Evolutionary conservation across 2,329 filamentous ascomycete species (phyloP).

Genomic region (Geosmithia putterillii): DNA sequence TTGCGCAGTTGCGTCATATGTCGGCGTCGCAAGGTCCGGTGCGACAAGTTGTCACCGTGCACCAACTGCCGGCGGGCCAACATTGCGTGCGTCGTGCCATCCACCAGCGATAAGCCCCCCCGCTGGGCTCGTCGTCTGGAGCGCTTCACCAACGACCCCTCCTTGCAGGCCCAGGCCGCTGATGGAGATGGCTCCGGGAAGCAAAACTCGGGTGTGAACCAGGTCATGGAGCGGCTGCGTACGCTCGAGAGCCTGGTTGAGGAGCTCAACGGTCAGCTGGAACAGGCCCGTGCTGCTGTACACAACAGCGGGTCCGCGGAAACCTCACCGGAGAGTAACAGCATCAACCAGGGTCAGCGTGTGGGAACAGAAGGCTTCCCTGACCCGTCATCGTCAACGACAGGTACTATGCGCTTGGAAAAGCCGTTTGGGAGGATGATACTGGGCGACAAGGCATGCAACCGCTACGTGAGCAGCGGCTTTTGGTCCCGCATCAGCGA

Average conservation of each 20-base stretch:
- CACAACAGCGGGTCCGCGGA: constrained; percentile 11
- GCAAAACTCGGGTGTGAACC: constrained; percentile 4
- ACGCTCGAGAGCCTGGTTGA: constrained; percentile 38
- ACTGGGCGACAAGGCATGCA: constrained; percentile 26
- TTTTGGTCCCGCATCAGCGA: constrained; percentile 46
- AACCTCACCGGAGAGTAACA: constrained; percentile 12
- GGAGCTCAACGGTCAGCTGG: constrained; percentile 31
- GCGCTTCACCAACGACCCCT: constrained; percentile 15
- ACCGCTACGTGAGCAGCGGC: constrained; percentile 35
- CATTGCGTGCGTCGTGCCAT: constrained; percentile 38
- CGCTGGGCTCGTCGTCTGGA: constrained; percentile 41
- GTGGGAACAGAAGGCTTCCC: neutral
- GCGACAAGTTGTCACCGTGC: constrained; percentile 43
- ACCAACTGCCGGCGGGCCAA: constrained; percentile 41
- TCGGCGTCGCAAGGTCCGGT: constrained; percentile 42
- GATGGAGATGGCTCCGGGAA: neutral
- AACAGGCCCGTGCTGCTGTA: constrained; percentile 21
- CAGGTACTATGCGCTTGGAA: constrained; percentile 12
- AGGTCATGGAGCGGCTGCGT: constrained; percentile 35
- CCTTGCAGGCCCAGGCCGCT: neutral
- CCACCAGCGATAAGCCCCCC: constrained; percentile 31
- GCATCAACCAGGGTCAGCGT: no score
- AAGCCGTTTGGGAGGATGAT: constrained; percentile 34
- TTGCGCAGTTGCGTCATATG: constrained; percentile 37
- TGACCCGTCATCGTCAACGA: neutral